phyloP scores from a whole-genome alignment of 2,329 filamentous ascomycete genomes.

The Colletotrichum sp. region DNA sequence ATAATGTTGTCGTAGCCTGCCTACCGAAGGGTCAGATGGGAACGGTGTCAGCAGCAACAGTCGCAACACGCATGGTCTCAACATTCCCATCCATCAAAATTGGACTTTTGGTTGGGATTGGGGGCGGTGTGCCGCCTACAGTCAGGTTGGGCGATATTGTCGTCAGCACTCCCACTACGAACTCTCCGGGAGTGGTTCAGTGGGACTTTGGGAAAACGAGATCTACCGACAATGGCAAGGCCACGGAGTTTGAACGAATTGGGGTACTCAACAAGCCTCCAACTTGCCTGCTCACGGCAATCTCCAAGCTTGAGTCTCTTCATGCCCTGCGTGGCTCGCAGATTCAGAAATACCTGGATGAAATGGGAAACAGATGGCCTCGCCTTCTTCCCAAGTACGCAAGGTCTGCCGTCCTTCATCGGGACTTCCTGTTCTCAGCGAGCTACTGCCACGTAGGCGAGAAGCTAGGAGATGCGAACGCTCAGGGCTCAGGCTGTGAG shows the following conservation, averaged over 20 bases:
- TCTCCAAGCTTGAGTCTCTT: background rate
- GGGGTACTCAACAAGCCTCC: constrained; percentile 9
- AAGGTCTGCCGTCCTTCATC: background rate
- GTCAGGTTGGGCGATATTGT: constrained; percentile 24
- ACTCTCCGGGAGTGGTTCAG: constrained; percentile 17
- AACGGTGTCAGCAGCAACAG: constrained; percentile 10
- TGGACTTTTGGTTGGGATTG: constrained; percentile 30
- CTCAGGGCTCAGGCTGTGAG: background rate
- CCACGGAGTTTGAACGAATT: background rate
- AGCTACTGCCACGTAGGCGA: background rate
- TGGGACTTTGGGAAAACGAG: constrained; percentile 15
- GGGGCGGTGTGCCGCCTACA: constrained; percentile 23
- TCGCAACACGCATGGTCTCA: background rate
- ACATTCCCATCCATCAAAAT: background rate
- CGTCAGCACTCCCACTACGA: background rate
- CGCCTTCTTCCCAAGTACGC: background rate
- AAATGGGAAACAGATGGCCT: background rate
- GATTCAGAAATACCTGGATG: background rate
- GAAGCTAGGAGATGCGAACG: background rate
- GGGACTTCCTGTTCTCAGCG: background rate
- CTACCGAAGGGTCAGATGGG: constrained; percentile 25
- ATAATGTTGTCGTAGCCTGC: constrained; percentile 32
- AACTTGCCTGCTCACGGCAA: constrained; percentile 7
- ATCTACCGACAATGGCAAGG: background rate
- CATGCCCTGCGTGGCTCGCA: constrained; percentile 13